Evolutionary conservation across 257 asterid species (phyloP).

Genomic region (Petrea volubilis): DNA sequence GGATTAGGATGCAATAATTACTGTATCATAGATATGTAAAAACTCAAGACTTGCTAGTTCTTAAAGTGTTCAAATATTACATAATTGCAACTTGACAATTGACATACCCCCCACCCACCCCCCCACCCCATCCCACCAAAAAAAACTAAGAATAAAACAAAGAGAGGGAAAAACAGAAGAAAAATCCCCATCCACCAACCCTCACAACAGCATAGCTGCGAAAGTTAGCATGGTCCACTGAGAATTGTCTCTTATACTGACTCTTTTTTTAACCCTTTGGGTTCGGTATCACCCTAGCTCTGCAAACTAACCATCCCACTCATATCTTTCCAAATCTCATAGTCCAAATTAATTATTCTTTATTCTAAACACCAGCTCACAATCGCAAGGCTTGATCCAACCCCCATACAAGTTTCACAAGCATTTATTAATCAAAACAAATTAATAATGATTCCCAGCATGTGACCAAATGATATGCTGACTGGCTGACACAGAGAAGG

Average conservation of each 20-base stretch:
- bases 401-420: neutral
- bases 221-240: conserved; percentile 37
- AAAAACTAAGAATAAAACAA: too few species aligned
- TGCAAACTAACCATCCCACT: conserved; percentile 16
- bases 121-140: too few species aligned
- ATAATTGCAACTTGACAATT: too few species aligned
- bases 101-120: neutral
- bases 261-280: neutral
- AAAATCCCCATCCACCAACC: neutral
- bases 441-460: conserved; percentile 30
- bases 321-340: conserved; percentile 20
- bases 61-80: too few species aligned
- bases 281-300: neutral
- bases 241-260: neutral
- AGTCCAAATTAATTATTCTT: conserved; percentile 24
- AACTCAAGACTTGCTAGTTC: too few species aligned
- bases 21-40: too few species aligned
- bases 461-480: conserved; percentile 29
- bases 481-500: conserved; percentile 20
- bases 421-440: neutral
- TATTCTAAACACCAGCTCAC: conserved; percentile 44
- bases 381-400: conserved; percentile 29
- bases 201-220: conserved; percentile 16
- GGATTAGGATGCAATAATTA: too few species aligned
- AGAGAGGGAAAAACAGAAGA: neutral